Evolutionary conservation across 345 rosid species (phyloP), one percentile per base, ranked within the genome.

Genomic region (Tarenaya hassleriana): DNA sequence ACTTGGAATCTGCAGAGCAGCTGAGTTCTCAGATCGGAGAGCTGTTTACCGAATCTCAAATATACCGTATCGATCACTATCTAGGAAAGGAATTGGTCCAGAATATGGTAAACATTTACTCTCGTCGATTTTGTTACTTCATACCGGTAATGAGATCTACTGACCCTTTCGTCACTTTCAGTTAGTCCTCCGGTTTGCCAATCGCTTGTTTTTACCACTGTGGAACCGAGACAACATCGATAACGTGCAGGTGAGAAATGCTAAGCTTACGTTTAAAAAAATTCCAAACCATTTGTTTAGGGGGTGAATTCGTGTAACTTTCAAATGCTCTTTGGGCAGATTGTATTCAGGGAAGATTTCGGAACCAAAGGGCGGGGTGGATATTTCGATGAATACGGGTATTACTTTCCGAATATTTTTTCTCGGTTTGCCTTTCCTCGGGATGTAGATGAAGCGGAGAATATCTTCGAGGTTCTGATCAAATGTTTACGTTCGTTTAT

Each of bases 341-440:
- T 92, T 38, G 97, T 92, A n/a, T 92, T 92, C 77, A 75, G 98
- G 52, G 98, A 92, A 71, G 88, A 88, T 64, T 92, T 92, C 63
- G 98, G 98, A 73, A 88, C 85, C n/a, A 97, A 92, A 47, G 98
- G 98, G 41, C 98, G 98, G 4, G 97, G 98, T 35, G 98, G 98
- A 71, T 92, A 92, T 66, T 92, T 92, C 52, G 91, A 92, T 71
- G 86, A 92, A 81, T 92, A 92, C 13, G 98, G 98, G 97, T 92
- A 83, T 61, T 5, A 64, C 39, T 34, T 32, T 47, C 29, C 59
- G 21, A 50, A 41, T 41, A n/a, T 34, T 9, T 43, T 34, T 2
- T 43, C 40, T 50, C 40, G 16, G n/a, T 44, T 44, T 40, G 1
- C 12, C 7, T 37, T 50, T 60, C n/a, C 17, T 24, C 52, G 19